Evolutionary conservation across 768 basidiomycete genomes (phyloP), one percentile per base, ranked within the genome.

Genomic region (Termitomyces sp.): DNA sequence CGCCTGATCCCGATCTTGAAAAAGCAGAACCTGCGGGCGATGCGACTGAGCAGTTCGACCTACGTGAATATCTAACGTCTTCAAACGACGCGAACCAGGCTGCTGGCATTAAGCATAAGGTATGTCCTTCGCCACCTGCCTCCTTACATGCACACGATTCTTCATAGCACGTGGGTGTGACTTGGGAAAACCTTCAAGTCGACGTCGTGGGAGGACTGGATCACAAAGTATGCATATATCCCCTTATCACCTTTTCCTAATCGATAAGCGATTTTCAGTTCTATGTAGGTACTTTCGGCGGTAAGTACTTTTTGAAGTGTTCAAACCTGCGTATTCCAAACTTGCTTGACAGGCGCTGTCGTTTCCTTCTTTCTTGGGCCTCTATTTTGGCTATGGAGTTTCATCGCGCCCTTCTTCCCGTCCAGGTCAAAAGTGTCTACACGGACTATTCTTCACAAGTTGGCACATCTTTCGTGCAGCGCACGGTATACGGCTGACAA

Each of bases 141-240:
- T 26, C 55, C n/a, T 27, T 9, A 41, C n/a, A 36, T 46, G 42
- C n/a, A 26, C 56, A n/a, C 20, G 6, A 14, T 20, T 12, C 22
- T 41, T 27, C 10, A 31, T 55, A 80, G 77, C 84, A 87, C 58
- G 86, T 90, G 8, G 87, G 87, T 32, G 83, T 91, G 24, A 82
- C 82, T 26, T 91, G 89, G 89, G 79, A 87, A 52, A 76, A 85
- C 62, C 72, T 91, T 0, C 74, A 83, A 57, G 88, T 90, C 32
- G 74, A 82, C 6, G 86, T 83, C 32, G 57, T 76, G 4, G 88
- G 86, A 20, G 81, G 79, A 13, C 64, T 71, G 12, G 76, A 80
- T 67, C 75, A 72, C 66, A 89, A 88, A 75, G 87, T 81, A 47
- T 43, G 58, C 12, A 9, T 54, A 50, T 58, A 6, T 27, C 5